phyloP scores from a whole-genome alignment of 352 stramenopile species.

The Bremia lactucae region DNA sequence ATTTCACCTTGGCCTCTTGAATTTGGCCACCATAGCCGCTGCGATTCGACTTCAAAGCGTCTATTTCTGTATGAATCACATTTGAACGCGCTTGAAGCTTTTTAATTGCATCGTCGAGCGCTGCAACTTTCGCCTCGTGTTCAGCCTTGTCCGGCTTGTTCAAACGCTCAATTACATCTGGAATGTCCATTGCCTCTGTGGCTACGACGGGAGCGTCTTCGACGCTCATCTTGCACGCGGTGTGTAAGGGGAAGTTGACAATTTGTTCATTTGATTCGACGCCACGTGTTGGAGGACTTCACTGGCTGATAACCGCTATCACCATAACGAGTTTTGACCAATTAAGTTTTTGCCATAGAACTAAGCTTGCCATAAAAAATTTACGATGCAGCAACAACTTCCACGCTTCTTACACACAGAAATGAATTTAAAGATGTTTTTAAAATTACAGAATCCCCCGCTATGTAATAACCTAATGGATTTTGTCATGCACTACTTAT shows the following conservation, averaged over 20 bases:
- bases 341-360: too few species aligned
- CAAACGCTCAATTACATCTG: constrained; percentile 70
- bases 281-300: constrained; percentile 2
- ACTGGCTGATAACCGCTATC: background rate
- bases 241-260: too few species aligned
- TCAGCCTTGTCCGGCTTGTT: constrained; percentile 84
- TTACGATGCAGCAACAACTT: too few species aligned
- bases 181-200: constrained; percentile 40
- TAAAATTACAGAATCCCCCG: too few species aligned
- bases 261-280: constrained; percentile 19
- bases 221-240: constrained; percentile 25
- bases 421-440: too few species aligned
- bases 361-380: too few species aligned
- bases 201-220: constrained; percentile 5
- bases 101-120: constrained; percentile 87
- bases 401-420: too few species aligned
- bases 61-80: constrained; percentile 62
- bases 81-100: constrained; percentile 81
- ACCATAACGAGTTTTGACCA: background rate
- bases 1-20: constrained; percentile 81
- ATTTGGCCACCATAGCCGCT: constrained; percentile 79
- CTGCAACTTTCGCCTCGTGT: constrained; percentile 79
- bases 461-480: too few species aligned
- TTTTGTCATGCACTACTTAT: too few species aligned
- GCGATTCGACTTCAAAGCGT: constrained; percentile 73